Base-by-base conservation (phyloP, 2,329 filamentous ascomycete genomes). In the Cladosporium colombiae region DNA sequence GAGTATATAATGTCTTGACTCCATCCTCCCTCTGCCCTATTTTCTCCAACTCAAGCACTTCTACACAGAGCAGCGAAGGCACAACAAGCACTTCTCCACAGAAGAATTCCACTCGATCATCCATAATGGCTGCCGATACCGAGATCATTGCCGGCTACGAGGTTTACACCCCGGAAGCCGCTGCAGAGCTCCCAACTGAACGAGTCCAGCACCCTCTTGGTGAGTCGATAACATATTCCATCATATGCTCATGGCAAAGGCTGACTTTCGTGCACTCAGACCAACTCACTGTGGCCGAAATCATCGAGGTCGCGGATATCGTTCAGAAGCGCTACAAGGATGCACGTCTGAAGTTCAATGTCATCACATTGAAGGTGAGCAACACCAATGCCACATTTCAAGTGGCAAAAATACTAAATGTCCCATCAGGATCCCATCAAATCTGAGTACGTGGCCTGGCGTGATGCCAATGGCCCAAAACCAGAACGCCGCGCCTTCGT, bases 401-500 rank as follows among this genome's bases (percentile, higher is more conserved):
- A 18, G 8, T 21, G 8, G 31, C 29, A 33, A 21, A 31, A 14
- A 37, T 56, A 35, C 21, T 40, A 16, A 57, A 1, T 18, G 1
- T 25, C 3, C n/a, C 6, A 33, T 13, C 23, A 59, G 27, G 64
- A 65, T 6, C 74, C 74, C 25, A 73, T 72, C 64, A 68, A 72
- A 14, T 58, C 77, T 68, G 77, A 77, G 33, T 78, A 78, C 69
- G 76, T 76, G 68, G 77, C 74, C 68, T 75, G 74, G 14, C 65
- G 72, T 25, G 66, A 68, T 18, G 73, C 74, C 3, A 66, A 66
- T n/a, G 71, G 71, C 2, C 73, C 75, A n/a, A 69, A 70, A 23
- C 76, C 76, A 5, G 73, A 74, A 25, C 74, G 76, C 50, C 73
- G 73, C 5, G 75, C 80, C 14, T 83, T 84, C 46, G 80, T 81